Conservation (phyloP, 2,329 filamentous ascomycete genomes). For the Penicillium sp. region DNA sequence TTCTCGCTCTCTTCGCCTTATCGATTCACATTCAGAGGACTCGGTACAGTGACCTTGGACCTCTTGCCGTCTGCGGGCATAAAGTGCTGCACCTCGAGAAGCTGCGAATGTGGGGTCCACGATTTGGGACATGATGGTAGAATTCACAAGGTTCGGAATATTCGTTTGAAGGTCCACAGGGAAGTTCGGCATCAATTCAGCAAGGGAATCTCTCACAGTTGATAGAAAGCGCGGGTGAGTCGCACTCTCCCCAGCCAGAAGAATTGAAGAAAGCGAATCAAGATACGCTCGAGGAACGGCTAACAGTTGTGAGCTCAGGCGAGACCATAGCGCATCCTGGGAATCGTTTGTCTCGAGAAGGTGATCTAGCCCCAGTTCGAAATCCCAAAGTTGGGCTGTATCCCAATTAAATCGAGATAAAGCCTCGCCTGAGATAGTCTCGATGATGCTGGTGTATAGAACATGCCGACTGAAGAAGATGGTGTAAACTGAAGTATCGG, state of each 20-base stretch:
- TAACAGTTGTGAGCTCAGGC: slow-evolving; percentile 14
- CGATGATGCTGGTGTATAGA: slow-evolving; percentile 14
- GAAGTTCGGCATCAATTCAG: background rate
- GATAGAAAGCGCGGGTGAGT: slow-evolving; percentile 12
- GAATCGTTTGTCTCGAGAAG: slow-evolving; percentile 14
- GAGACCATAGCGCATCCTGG: slow-evolving; percentile 11
- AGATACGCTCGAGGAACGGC: slow-evolving; percentile 9
- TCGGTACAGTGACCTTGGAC: slow-evolving; percentile 16
- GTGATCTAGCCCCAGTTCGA: slow-evolving; percentile 15
- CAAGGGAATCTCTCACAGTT: slow-evolving; percentile 12
- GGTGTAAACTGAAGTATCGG: background rate
- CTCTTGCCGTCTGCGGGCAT: slow-evolving; percentile 16
- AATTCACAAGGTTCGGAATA: too few relatives aligned
- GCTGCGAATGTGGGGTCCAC: slow-evolving; percentile 13
- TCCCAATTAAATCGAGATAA: slow-evolving; percentile 5
- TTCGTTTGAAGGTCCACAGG: background rate
- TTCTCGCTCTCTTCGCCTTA: slow-evolving; percentile 7
- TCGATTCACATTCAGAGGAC: slow-evolving; percentile 7
- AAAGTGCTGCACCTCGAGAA: slow-evolving; percentile 15
- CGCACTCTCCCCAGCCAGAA: slow-evolving; percentile 18
- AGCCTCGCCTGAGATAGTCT: slow-evolving; percentile 7
- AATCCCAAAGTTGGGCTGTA: slow-evolving; percentile 10
- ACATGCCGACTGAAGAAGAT: slow-evolving; percentile 14
- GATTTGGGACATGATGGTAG: too few relatives aligned
- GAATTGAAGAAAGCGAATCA: slow-evolving; percentile 10